These are phyloP conservation scores for Yarrowia sp. DNA, from an alignment of 805 yeast genomes.

Conservation along the genomic window DNA sequence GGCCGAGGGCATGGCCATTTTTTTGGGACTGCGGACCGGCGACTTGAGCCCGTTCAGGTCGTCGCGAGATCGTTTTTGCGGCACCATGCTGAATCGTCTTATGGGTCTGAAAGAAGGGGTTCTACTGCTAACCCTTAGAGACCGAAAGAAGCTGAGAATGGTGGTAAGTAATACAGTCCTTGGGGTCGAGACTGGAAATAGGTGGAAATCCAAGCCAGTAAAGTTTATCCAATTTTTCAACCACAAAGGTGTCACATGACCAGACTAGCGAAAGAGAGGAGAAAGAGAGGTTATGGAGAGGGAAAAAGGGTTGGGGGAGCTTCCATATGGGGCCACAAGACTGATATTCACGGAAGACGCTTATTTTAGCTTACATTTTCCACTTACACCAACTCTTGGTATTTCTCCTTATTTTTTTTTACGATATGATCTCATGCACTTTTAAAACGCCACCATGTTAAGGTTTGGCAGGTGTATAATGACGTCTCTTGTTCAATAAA, in stretches of 20 bases:
- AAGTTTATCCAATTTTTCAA: constrained; percentile 36
- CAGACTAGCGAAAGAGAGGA: constrained; percentile 16
- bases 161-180: constrained; percentile 29
- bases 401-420: too few species aligned
- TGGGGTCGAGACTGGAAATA: constrained; percentile 17
- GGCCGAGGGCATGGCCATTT: constrained; percentile 34
- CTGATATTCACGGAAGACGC: neutral
- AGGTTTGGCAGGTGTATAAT: neutral
- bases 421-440: too few species aligned
- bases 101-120: constrained; percentile 31
- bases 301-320: too few species aligned
- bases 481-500: too few species aligned
- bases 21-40: constrained; percentile 35
- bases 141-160: constrained; percentile 38
- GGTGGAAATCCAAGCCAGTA: constrained; percentile 14
- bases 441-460: neutral
- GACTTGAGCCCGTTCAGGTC: constrained; percentile 35
- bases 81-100: constrained; percentile 38
- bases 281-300: neutral
- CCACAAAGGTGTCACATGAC: constrained; percentile 39
- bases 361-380: neutral
- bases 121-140: constrained; percentile 32
- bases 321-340: too few species aligned
- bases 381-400: too few species aligned
- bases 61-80: constrained; percentile 35